Conservation (phyloP, 2,329 filamentous ascomycete genomes). For the Fusarium sp. region DNA sequence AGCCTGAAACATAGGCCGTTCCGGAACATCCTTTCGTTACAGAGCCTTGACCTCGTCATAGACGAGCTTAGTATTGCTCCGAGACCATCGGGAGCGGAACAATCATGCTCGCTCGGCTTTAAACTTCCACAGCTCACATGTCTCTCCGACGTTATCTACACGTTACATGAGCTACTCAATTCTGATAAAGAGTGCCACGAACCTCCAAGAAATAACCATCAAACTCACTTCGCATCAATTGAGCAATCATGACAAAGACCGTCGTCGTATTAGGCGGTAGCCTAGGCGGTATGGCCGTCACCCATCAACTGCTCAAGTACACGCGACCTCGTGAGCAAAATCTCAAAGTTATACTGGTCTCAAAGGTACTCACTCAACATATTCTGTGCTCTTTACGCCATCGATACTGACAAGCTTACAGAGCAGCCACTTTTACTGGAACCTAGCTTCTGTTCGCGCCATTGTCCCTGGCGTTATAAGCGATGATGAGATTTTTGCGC, state of each 20-base stretch:
- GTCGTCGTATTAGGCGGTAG: constrained; percentile 64
- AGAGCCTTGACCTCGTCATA: constrained; percentile 29
- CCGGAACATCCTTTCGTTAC: not conserved
- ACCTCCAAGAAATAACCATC: not conserved
- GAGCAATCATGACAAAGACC: constrained; percentile 56
- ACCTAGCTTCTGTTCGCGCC: constrained; percentile 63
- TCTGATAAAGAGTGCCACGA: not conserved
- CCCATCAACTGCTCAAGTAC: constrained; percentile 64
- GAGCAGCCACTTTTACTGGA: constrained; percentile 68
- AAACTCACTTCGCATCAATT: not conserved
- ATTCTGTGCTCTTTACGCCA: no score
- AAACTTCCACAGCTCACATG: constrained; percentile 2
- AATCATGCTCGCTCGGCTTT: constrained; percentile 4
- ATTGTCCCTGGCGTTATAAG: constrained; percentile 59
- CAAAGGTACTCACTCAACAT: constrained; percentile 52
- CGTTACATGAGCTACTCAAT: not conserved
- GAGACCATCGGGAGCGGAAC: constrained; percentile 12
- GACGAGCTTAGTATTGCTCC: constrained; percentile 11
- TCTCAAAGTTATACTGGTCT: constrained; percentile 63
- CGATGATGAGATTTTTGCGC: constrained; percentile 59
- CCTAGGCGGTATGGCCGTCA: constrained; percentile 60
- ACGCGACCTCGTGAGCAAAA: constrained; percentile 54
- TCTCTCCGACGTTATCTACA: not conserved
- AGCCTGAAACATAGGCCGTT: constrained; percentile 13
- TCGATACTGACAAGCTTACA: constrained; percentile 35